These are phyloP conservation scores for Ambrosiella cleistominuta DNA, from an alignment of 2,329 filamentous ascomycete genomes.

Conservation along the genomic window DNA sequence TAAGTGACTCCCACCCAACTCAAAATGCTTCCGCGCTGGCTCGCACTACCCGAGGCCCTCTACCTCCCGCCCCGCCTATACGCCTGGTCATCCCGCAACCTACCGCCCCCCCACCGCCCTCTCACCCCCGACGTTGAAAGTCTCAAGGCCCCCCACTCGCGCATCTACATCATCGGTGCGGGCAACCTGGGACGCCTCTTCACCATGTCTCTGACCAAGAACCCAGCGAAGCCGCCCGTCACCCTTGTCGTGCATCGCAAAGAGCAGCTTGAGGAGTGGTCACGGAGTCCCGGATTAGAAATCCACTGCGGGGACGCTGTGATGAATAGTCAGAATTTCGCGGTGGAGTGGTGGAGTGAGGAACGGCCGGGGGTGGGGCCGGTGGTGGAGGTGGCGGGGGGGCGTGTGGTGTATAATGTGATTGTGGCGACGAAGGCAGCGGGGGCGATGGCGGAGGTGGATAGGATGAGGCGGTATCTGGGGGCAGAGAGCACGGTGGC, in stretches of 20 bases:
- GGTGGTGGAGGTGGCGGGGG: slow-evolving; percentile 24
- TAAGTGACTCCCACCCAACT: not conserved
- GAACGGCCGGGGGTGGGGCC: slow-evolving; percentile 22
- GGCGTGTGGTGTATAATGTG: slow-evolving; percentile 44
- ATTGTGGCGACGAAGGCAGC: slow-evolving; percentile 64
- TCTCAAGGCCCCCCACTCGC: slow-evolving; percentile 15
- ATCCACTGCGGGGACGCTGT: slow-evolving; percentile 22
- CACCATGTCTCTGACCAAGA: slow-evolving; percentile 50
- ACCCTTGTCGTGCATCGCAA: slow-evolving; percentile 61
- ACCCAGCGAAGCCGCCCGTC: slow-evolving; percentile 47
- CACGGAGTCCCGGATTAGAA: slow-evolving; percentile 25
- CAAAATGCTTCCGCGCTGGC: slow-evolving; percentile 6
- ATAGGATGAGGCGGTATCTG: slow-evolving; percentile 42
- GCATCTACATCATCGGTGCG: slow-evolving; percentile 61
- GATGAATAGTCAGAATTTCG: slow-evolving; percentile 23
- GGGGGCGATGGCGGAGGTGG: slow-evolving; percentile 43
- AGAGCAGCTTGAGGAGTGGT: slow-evolving; percentile 32
- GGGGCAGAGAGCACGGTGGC: slow-evolving; percentile 52
- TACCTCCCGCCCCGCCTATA: slow-evolving; percentile 9
- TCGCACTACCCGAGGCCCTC: slow-evolving; percentile 7
- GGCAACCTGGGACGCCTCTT: slow-evolving; percentile 70
- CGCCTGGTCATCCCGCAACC: slow-evolving; percentile 12
- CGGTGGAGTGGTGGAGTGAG: slow-evolving; percentile 39
- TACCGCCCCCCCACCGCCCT: not conserved
- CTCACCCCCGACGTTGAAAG: slow-evolving; percentile 13